A percentile compares a stretch with the other conserved stretches of the same genome.
Conservation (phyloP, 768 basidiomycete genomes). For the Auriculariales sp. region DNA sequence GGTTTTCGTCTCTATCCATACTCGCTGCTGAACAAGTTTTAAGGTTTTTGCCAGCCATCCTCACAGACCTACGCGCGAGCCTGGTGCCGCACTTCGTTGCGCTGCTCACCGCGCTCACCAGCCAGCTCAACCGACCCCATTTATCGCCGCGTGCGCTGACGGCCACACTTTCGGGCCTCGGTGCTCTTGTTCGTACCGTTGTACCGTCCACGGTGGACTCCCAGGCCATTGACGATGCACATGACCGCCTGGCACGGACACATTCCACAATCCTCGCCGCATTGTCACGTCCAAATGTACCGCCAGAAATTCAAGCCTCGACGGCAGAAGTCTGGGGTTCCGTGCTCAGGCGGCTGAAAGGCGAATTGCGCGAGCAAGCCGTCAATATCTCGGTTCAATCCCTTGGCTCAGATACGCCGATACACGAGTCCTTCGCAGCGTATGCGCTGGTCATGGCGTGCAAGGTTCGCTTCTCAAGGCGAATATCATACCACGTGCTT, state of each 20-base stretch:
- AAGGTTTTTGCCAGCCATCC: constrained; percentile 65
- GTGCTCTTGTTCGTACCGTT: constrained; percentile 56
- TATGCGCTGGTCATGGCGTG: constrained; percentile 62
- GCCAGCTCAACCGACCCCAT: constrained; percentile 34
- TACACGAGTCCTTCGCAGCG: constrained; percentile 30
- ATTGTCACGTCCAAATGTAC: constrained; percentile 45
- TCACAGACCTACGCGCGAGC: constrained; percentile 69
- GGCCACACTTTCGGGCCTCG: constrained; percentile 49
- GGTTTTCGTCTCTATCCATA: constrained; percentile 13
- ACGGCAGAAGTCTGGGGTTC: constrained; percentile 83
- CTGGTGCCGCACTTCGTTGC: constrained; percentile 46
- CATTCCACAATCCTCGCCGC: constrained; percentile 40
- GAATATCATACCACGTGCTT: neutral
- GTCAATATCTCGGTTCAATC: constrained; percentile 32
- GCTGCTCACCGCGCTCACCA: constrained; percentile 40
- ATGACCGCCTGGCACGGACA: constrained; percentile 17
- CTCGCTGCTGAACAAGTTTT: constrained; percentile 8
- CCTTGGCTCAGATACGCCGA: constrained; percentile 19
- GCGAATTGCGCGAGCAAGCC: constrained; percentile 37
- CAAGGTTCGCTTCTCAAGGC: constrained; percentile 35
- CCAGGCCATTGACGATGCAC: constrained; percentile 21
- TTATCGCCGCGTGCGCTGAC: constrained; percentile 49
- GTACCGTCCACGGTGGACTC: constrained; percentile 42
- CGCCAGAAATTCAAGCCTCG: constrained; percentile 58
- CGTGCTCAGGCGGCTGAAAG: constrained; percentile 57